These are phyloP conservation scores for Camelina sativa DNA, from an alignment of 345 rosid species.

Conservation along the genomic window DNA sequence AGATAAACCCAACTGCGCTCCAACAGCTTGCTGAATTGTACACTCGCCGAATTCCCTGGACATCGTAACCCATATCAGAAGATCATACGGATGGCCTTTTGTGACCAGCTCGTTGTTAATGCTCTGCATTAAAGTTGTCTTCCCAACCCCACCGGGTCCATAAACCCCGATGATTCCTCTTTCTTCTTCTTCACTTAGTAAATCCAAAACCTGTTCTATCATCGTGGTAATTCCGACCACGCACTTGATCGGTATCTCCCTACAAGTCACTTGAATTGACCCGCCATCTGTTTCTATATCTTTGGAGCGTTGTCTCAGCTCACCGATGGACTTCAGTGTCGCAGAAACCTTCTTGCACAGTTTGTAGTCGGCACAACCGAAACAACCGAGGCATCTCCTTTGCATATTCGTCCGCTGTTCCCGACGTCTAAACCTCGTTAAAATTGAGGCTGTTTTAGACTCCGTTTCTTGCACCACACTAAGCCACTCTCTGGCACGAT, in stretches of 20 bases:
- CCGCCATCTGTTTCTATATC: conserved; percentile 30
- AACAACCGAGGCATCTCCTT: conserved; percentile 32
- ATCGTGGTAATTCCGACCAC: conserved; percentile 22
- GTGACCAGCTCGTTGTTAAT: conserved; percentile 43
- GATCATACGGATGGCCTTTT: conserved; percentile 40
- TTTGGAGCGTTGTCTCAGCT: conserved; percentile 30
- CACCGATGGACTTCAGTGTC: conserved; percentile 19
- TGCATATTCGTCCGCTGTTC: conserved; percentile 12
- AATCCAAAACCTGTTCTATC: conserved; percentile 27
- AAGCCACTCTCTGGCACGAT: conserved; percentile 36
- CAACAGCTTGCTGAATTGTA: conserved; percentile 48
- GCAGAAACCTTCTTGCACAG: conserved; percentile 25
- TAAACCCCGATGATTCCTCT: conserved; percentile 39
- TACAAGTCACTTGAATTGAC: neutral
- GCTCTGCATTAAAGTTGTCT: conserved; percentile 43
- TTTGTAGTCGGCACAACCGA: conserved; percentile 25
- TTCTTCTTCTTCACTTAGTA: conserved; percentile 36
- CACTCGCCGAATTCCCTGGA: conserved; percentile 45
- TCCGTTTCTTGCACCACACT: conserved; percentile 7
- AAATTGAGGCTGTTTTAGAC: conserved; percentile 9
- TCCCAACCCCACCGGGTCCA: conserved; percentile 46
- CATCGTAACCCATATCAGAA: conserved; percentile 51
- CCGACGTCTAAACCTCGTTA: conserved; percentile 7
- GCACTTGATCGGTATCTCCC: conserved; percentile 35
- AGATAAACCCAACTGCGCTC: conserved; percentile 43